A percentile compares a stretch with the other conserved stretches of the same genome.
Evolutionary conservation across 768 basidiomycete genomes (phyloP).

Genomic region (Mycena belliarum): DNA sequence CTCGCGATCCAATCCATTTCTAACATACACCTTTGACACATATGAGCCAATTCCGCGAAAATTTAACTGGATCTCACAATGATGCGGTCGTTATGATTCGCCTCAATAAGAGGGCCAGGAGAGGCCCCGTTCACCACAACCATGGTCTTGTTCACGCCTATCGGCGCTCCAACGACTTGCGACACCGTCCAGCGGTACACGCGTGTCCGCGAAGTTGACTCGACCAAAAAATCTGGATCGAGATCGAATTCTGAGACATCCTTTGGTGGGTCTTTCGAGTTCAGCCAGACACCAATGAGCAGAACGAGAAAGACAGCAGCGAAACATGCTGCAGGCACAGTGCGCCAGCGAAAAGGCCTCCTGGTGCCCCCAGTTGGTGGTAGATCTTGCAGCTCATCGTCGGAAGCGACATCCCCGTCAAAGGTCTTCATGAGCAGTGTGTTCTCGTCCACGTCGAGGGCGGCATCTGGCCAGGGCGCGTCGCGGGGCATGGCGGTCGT

Average conservation of each 20-base stretch:
- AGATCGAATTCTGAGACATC: background rate
- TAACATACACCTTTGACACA: slow-evolving; percentile 27
- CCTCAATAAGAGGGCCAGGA: slow-evolving; percentile 41
- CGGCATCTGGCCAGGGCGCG: background rate
- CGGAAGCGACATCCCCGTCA: background rate
- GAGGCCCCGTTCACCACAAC: slow-evolving; percentile 49
- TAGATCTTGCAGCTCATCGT: background rate
- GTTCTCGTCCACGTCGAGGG: background rate
- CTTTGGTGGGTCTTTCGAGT: background rate
- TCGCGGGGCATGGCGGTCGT: background rate
- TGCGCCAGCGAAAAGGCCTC: background rate
- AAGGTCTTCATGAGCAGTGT: background rate
- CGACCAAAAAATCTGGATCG: slow-evolving; percentile 28
- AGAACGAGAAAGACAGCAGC: background rate
- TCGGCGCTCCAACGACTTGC: slow-evolving; percentile 38
- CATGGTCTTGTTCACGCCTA: slow-evolving; percentile 40
- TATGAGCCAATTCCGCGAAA: background rate
- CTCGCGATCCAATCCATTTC: slow-evolving; percentile 31
- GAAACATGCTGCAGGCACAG: background rate
- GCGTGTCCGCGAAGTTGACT: slow-evolving; percentile 38
- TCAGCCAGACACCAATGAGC: background rate
- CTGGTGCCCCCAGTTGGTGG: background rate
- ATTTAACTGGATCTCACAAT: slow-evolving; percentile 8
- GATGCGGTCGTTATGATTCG: slow-evolving; percentile 37
- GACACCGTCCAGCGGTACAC: slow-evolving; percentile 44